Base-by-base conservation (phyloP, 139 green algal genomes). In the Nannochloris sp. region DNA sequence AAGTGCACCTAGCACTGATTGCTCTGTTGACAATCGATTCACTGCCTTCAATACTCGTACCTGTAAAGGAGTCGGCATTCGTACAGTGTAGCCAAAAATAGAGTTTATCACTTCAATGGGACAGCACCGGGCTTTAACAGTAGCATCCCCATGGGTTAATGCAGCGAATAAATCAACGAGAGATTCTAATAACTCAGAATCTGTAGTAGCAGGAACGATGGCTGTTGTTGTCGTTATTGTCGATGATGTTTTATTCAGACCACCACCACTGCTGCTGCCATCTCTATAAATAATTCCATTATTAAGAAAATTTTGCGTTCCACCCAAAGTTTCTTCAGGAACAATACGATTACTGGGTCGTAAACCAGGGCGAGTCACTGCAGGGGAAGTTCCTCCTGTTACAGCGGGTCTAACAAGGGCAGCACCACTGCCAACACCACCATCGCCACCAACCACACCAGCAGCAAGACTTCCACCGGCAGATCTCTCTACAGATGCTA, bases 41-140 rank as follows among this genome's bases (percentile, higher is more conserved):
- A 76, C 44, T 36, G 23, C 54, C 24, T 29, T 25, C 31, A 76
- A 54, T 38, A 76, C 54, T 3, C 34, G 47, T 32, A 64, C 42
- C 32, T 66, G 44, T 54, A 60, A 59, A 15, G 30, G 29, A 35
- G 38, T 65, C 0, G 33, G 32, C 60, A 73, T 33, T 25, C 29
- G 38, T 4, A 31, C 6, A 23, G 39, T 54, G 29, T 65, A 39
- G 8, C n/a, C 51, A 27, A 62, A 53, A 47, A 79, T 32, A 0
- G 56, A 45, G 6, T 31, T 42, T 24, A 79, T 25, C 33, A 44
- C 51, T 44, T 68, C 57, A 5, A 51, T 65, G 4, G 35, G 59
- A 70, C 70, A 81, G 48, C 90, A 76, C 31, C 67, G 65, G 2
- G 48, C 65, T 69, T 94, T 94, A 42, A 95, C 88, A 19, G 79